Evolutionary conservation across 1,139 yeast species (phyloP), one percentile per base, ranked within the genome.

Genomic region (Candida anutae): DNA sequence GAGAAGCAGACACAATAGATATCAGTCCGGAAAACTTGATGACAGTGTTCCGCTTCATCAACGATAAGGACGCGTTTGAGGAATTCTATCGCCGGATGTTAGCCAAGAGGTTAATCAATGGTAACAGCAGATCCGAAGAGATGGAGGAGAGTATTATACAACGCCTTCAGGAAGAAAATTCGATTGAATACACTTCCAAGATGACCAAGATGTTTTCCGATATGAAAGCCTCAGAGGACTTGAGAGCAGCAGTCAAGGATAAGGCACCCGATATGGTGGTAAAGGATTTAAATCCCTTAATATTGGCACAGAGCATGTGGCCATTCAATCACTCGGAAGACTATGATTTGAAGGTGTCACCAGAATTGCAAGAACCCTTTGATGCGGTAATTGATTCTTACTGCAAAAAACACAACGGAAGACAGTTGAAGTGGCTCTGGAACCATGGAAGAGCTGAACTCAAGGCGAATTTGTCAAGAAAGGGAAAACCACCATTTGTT

Each of bases 131-230:
- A 18, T 79, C 93, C 16, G 82, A 77, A 32, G 85, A 77, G 42
- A 78, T 87, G 37, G 99, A 93, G 58, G 93, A 85, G 41, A 62
- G 75, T 35, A 79, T 93, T 42, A 84, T 93, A 35, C 85, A 87
- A 46, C 74, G 83, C 46, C 69, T 93, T 39, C 94, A 88, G 52
- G 84, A 83, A 36, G 95, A 83, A 38, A 88, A 93, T 54, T 88
- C 95, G 13, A 69, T 79, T 48, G 98, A 90, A 46, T 93, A 87
- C 53, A 88, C 97, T 2, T 80, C 87, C 33, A 90, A 87, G 52
- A 82, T 93, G 58, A 85, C 95, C 23, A 82, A 88, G 45, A 93
- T 93, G 99, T 88, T 93, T 55, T 84, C 83, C 48, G 98, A 93
- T 55, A 85, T 93, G 69, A 74, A 82, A 44, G 75, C 93, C 3